Evolutionary conservation across 2,329 filamentous ascomycete genomes (phyloP).

Genomic region (Remersonia thermophila): DNA sequence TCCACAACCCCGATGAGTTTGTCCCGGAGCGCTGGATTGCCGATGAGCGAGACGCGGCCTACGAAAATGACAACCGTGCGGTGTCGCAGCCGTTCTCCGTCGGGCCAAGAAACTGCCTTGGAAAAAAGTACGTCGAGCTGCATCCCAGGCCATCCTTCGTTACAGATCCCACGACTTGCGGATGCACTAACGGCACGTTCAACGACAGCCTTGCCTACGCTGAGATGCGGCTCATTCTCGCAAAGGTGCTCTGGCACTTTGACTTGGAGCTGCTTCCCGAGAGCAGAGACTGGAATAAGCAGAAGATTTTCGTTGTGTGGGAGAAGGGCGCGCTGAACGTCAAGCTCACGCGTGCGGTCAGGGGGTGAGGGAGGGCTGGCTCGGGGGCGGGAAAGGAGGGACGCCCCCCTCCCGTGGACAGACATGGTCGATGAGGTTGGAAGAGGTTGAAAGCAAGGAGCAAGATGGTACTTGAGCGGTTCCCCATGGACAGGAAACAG

Average conservation of each 20-base stretch:
- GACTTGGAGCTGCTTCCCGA: conserved; percentile 23
- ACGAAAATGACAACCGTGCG: conserved; percentile 12
- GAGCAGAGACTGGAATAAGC: conserved; percentile 13
- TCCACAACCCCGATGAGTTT: conserved; percentile 23
- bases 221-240: conserved; percentile 35
- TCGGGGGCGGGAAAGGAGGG: too few species aligned
- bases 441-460: too few species aligned
- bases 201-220: conserved; percentile 29
- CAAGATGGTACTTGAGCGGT: too few species aligned
- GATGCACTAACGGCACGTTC: too few species aligned
- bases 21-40: conserved; percentile 27
- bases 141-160: not conserved
- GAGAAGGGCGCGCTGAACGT: too few species aligned
- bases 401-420: too few species aligned
- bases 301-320: conserved; percentile 22
- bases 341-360: not conserved
- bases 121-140: conserved; percentile 22
- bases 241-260: conserved; percentile 33
- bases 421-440: too few species aligned
- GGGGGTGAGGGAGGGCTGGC: too few species aligned
- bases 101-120: conserved; percentile 30
- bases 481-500: too few species aligned
- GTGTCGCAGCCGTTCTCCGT: conserved; percentile 28
- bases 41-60: conserved; percentile 10
- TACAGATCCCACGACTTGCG: not conserved